phyloP scores from a whole-genome alignment of 768 basidiomycete species.

The Coprinopsis marcescibilis region DNA sequence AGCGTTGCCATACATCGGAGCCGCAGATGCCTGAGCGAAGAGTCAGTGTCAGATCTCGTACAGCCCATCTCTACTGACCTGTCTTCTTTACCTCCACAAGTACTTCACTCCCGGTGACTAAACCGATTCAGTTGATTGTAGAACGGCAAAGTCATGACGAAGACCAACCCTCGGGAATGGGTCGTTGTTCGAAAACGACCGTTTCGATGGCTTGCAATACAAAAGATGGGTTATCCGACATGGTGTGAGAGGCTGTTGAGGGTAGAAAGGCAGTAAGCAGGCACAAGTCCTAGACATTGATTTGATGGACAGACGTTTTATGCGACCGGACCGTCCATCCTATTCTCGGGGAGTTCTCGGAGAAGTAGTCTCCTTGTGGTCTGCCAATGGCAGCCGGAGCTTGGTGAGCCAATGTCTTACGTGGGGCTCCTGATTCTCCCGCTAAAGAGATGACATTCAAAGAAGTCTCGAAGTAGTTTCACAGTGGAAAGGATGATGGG shows the following conservation, averaged over 20 bases:
- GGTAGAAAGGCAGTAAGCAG: background rate
- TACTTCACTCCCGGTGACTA: slow-evolving; percentile 71
- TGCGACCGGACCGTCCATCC: slow-evolving; percentile 11
- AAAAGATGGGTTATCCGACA: slow-evolving; percentile 77
- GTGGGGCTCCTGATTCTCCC: too few relatives aligned
- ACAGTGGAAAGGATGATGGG: too few relatives aligned
- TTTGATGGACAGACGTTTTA: slow-evolving; percentile 7
- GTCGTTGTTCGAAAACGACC: slow-evolving; percentile 64
- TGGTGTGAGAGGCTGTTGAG: slow-evolving; percentile 24
- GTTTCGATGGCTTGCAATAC: slow-evolving; percentile 66
- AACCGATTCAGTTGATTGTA: slow-evolving; percentile 1
- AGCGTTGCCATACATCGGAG: slow-evolving; percentile 57
- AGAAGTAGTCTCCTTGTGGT: background rate
- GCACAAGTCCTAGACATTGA: background rate
- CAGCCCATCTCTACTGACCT: slow-evolving; percentile 52
- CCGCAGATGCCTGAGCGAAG: slow-evolving; percentile 72
- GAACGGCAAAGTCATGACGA: background rate
- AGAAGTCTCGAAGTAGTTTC: too few relatives aligned
- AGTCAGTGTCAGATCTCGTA: slow-evolving; percentile 6
- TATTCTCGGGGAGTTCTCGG: slow-evolving; percentile 12
- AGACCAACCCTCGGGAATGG: slow-evolving; percentile 63
- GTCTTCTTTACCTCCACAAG: slow-evolving; percentile 91
- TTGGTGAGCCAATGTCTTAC: too few relatives aligned
- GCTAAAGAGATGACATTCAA: too few relatives aligned
- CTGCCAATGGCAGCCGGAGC: too few relatives aligned